Conservation (phyloP, 148 eudicot genomes). For the Cornus kousa region DNA sequence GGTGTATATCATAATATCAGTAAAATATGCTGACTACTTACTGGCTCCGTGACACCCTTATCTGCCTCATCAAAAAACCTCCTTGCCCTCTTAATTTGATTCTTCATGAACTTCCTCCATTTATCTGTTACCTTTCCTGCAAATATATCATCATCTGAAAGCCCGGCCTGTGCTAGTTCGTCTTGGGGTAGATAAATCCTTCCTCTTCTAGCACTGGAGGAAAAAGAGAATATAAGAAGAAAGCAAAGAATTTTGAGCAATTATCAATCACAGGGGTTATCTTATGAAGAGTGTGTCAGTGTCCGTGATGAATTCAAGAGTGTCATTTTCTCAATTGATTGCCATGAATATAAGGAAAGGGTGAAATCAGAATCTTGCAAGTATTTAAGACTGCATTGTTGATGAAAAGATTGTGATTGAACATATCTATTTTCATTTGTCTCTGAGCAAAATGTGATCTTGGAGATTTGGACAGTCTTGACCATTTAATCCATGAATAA, state of each 20-base stretch:
- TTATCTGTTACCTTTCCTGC: conserved; percentile 89
- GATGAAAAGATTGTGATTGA: not conserved
- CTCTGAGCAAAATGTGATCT: not conserved
- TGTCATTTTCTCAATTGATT: not conserved
- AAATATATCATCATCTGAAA: conserved; percentile 94
- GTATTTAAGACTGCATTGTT: not conserved
- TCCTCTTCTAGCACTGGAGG: conserved; percentile 82
- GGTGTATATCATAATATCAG: not conserved
- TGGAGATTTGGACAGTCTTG: not conserved
- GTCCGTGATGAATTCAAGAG: not conserved
- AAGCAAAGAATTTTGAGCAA: not conserved
- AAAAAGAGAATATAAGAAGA: conserved; percentile 8
- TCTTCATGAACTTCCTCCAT: conserved; percentile 91
- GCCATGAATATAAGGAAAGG: not conserved
- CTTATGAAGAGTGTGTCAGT: not conserved
- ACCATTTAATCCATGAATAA: not conserved
- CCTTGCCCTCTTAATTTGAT: conserved; percentile 89
- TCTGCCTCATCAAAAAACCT: conserved; percentile 92
- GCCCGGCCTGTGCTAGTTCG: conserved; percentile 90
- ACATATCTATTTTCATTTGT: not conserved
- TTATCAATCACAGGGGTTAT: not conserved
- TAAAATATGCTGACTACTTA: conserved; percentile 27
- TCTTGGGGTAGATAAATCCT: conserved; percentile 92
- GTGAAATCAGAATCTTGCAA: not conserved
- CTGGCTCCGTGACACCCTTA: conserved; percentile 85